Conservation (phyloP, 768 basidiomycete genomes). For the Pulveroboletus ravenelii region DNA sequence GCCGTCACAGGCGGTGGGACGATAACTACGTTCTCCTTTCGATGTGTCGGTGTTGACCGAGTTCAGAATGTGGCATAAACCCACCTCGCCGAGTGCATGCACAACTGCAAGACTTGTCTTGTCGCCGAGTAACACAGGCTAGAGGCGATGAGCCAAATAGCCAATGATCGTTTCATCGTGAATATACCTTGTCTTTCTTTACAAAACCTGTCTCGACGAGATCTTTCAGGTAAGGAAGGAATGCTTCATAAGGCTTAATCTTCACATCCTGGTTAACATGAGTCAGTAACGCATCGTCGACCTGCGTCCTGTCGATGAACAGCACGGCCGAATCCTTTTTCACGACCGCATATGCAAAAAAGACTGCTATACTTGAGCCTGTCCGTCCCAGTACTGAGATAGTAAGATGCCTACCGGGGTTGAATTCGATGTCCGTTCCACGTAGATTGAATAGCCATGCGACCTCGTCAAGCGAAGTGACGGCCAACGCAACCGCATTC, state of each 20-base stretch:
- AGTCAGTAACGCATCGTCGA: conserved; percentile 36
- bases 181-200: conserved; percentile 29
- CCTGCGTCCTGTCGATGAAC: conserved; percentile 58
- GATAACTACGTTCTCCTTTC: conserved; percentile 54
- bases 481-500: conserved; percentile 56
- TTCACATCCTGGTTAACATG: conserved; percentile 58
- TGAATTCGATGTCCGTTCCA: conserved; percentile 88
- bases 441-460: conserved; percentile 94
- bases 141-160: not conserved
- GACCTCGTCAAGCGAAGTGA: conserved; percentile 90
- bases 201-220: conserved; percentile 37
- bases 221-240: conserved; percentile 60
- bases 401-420: conserved; percentile 45
- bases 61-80: conserved; percentile 2
- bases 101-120: conserved; percentile 80
- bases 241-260: conserved; percentile 63
- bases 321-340: conserved; percentile 53
- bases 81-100: conserved; percentile 68
- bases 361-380: conserved; percentile 45
- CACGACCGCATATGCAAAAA: conserved; percentile 88
- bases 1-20: conserved; percentile 72
- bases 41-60: not conserved
- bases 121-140: conserved; percentile 75
- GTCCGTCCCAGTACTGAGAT: not conserved
- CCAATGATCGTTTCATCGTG: conserved; percentile 2